Evolutionary conservation across 345 rosid genomes (phyloP).

Genomic region (Populus euphratica): DNA sequence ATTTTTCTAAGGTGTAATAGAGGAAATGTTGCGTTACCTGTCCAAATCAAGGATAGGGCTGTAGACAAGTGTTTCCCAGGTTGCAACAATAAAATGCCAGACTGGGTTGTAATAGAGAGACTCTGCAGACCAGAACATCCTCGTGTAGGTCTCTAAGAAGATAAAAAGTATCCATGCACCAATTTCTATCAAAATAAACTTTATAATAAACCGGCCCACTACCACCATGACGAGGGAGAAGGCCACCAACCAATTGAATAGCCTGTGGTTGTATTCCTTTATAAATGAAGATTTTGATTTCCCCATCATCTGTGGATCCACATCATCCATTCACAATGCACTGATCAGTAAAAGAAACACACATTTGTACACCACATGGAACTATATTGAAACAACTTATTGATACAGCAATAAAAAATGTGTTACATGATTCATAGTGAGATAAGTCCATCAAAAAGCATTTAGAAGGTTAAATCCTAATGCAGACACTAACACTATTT

Average conservation of each 20-base stretch:
- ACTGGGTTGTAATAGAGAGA: constrained; percentile 87
- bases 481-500: neutral
- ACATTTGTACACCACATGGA: neutral
- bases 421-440: neutral
- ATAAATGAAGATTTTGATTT: constrained; percentile 74
- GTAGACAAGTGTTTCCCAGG: constrained; percentile 93
- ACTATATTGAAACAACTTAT: neutral
- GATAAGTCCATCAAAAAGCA: neutral
- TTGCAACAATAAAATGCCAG: constrained; percentile 85
- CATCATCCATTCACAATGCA: neutral
- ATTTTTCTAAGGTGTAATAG: neutral
- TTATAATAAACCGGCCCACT: constrained; percentile 82
- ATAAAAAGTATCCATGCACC: constrained; percentile 92
- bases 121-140: constrained; percentile 98
- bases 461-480: neutral
- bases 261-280: constrained; percentile 91
- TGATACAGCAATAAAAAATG: neutral
- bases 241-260: constrained; percentile 96
- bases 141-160: constrained; percentile 92
- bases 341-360: neutral
- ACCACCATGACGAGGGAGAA: constrained; percentile 95
- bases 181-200: constrained; percentile 85
- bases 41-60: constrained; percentile 92
- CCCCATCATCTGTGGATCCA: constrained; percentile 70
- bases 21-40: constrained; percentile 46